Base-by-base conservation (phyloP, 2,329 filamentous ascomycete genomes). In the Fusarium albidum region DNA sequence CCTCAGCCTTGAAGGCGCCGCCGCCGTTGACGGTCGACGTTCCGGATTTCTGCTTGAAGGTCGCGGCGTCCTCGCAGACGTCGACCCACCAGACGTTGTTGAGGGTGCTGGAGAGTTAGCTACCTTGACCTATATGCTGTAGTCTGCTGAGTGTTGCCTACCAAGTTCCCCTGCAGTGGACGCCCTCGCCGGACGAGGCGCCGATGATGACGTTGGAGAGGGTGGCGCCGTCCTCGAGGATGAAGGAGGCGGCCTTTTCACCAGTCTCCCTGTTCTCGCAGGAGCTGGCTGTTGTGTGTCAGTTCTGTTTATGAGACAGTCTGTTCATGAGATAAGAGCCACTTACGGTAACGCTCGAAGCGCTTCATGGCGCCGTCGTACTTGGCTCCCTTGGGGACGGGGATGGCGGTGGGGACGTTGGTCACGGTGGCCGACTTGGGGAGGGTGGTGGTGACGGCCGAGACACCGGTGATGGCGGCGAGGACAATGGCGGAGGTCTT, bases 161-260 rank as follows among this genome's bases (percentile, higher is more conserved):
- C 41, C 78, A 80, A 14, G 73, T 63, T 13, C 76, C 77, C 41
- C 74, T 63, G 67, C 79, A 81, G 69, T 82, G 78, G 18, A 81
- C 73, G 46, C 74, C 79, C 68, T 79, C 79, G 31, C 75, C 71
- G 51, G 79, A 71, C 49, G 77, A 74, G 14, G 69, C 70, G 21
- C 79, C 79, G 48, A 82, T 81, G 64, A 82, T 79, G 65, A 77
- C 79, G 65, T 81, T 81, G 59, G 73, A 76, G 18, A 82, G 67
- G 25, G 73, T 78, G 27, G 74, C 80, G 41, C 79, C 79, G 40
- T 76, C 71, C 67, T 76, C 71, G 49, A 83, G 69, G n/a, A 47
- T 25, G 44, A 47, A 39, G n/a, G 44, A 47, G 9, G 44, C 33
- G 11, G 15, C 47, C 18, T 41, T 34, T 31, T 44, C 41, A n/a